Base-by-base conservation (phyloP, 2,329 filamentous ascomycete species). In the Epichloe festucae region DNA sequence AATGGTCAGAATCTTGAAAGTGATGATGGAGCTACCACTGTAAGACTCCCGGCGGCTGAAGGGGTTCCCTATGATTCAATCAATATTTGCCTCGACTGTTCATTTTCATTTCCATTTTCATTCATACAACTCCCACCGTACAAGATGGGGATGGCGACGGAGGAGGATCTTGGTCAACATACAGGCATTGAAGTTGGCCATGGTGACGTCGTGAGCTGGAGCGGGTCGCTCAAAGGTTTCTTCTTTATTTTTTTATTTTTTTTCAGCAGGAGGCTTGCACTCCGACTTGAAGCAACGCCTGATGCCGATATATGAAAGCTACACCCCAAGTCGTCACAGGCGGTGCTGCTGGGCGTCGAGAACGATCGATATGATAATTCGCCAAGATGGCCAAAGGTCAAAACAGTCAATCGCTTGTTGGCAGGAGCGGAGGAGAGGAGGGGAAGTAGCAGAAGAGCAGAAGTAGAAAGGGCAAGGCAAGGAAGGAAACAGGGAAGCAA, bases 1-100 rank as follows among this genome's bases (percentile, higher is more conserved):
- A 43, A 83, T 75, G 4, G 87, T 87, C 55, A 89, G 70, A 64
- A 89, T 69, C 67, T 88, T 89, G 77, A 93, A 93, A 38, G 80
- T 73, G 57, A 80, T 72, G 59, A 95, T 72, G 48, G 81, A 74
- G 55, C 73, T 71, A 34, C 70, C 67, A 54, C 75, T 75, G 63
- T 88, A 82, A 17, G 78, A 74, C 54, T 89, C 84, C 61, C 81
- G 81, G 67, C 76, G 82, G 54, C 77, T 73, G 70, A 93, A 93
- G 31, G 87, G 87, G 66, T 93, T 93, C 64, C 80, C 84, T 87
- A 55, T 34, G 34, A 4, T 19, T 21, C 14, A 31, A 10, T n/a
- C 12, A 49, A 27, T 12, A 44, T 34, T 45, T 8, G 6, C 8
- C 15, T n/a, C 15, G 49, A 12, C 19, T 27, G 27, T 11, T 31